Evolutionary conservation across 352 stramenopile genomes (phyloP).

Genomic region (Globisporangium iwayamae): DNA sequence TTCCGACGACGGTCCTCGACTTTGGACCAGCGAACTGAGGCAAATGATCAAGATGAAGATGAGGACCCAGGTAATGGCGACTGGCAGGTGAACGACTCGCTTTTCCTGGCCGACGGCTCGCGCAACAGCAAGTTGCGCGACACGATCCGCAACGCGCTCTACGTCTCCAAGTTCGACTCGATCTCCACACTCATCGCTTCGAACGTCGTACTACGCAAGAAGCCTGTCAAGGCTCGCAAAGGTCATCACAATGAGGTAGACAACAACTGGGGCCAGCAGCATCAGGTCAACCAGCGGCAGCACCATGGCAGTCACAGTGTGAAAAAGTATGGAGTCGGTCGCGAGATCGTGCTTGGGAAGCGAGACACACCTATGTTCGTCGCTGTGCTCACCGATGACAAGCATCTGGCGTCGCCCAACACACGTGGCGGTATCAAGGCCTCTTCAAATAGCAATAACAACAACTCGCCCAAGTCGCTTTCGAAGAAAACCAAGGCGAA

Average conservation of each 20-base stretch:
- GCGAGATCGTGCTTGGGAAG: slow-evolving; percentile 66
- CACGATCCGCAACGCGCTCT: slow-evolving; percentile 72
- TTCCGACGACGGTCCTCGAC: slow-evolving; percentile 12
- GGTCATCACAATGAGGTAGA: not conserved
- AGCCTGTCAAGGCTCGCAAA: slow-evolving; percentile 26
- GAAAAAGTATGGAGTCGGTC: slow-evolving; percentile 14
- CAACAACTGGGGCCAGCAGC: not conserved
- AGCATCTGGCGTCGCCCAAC: slow-evolving; percentile 3
- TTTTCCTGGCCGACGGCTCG: slow-evolving; percentile 87
- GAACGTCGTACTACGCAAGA: slow-evolving; percentile 64
- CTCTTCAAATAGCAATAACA: not conserved
- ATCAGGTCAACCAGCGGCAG: not conserved
- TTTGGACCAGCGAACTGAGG: slow-evolving; percentile 13
- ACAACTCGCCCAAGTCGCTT: slow-evolving; percentile 10
- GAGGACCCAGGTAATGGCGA: slow-evolving; percentile 34
- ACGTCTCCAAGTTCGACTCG: slow-evolving; percentile 89
- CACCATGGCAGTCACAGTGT: slow-evolving; percentile 13
- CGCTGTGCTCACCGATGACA: slow-evolving; percentile 39
- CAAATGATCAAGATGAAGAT: slow-evolving; percentile 16
- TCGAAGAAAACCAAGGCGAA: slow-evolving; percentile 20
- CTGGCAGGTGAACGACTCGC: slow-evolving; percentile 68
- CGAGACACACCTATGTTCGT: slow-evolving; percentile 59
- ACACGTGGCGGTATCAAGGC: not conserved
- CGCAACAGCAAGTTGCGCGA: slow-evolving; percentile 84
- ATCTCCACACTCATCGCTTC: slow-evolving; percentile 84